Evolutionary conservation across 352 stramenopile species (phyloP).

Genomic region (Phytophthora capsici): DNA sequence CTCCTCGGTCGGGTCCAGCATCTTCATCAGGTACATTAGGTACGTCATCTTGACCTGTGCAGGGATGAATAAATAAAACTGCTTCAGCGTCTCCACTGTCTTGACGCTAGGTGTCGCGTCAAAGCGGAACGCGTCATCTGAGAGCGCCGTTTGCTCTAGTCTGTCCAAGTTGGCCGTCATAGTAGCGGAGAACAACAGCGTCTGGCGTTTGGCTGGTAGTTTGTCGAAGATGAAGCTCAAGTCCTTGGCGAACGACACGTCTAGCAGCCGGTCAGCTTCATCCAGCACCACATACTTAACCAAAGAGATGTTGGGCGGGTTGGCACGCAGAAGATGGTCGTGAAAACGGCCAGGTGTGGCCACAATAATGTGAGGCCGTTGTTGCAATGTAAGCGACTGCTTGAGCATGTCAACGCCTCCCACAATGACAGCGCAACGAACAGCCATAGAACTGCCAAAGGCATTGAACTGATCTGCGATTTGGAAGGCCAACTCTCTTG

Average conservation of each 20-base stretch:
- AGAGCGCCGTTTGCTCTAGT: constrained; percentile 79
- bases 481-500: constrained; percentile 98
- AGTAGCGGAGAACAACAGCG: constrained; percentile 97
- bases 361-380: constrained; percentile 96
- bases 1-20: constrained; percentile 65
- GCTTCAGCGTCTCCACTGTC: constrained; percentile 93
- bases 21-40: constrained; percentile 89
- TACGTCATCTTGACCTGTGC: constrained; percentile 96
- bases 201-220: constrained; percentile 90
- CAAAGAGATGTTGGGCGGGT: constrained; percentile 90
- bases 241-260: constrained; percentile 87
- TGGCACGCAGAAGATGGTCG: constrained; percentile 92
- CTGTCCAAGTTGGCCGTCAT: constrained; percentile 94
- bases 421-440: constrained; percentile 94
- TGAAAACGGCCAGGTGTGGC: constrained; percentile 96
- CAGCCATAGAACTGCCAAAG: constrained; percentile 91
- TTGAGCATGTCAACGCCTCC: constrained; percentile 95
- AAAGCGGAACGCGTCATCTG: constrained; percentile 63
- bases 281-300: constrained; percentile 97
- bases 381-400: constrained; percentile 90
- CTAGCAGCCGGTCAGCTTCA: constrained; percentile 96
- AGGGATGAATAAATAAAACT: constrained; percentile 99
- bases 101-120: constrained; percentile 82
- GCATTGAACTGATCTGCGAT: constrained; percentile 98
- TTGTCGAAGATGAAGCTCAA: constrained; percentile 87